These are phyloP conservation scores for Yarrowia phangngaensis DNA, from an alignment of 805 yeast genomes.

Conservation along the genomic window DNA sequence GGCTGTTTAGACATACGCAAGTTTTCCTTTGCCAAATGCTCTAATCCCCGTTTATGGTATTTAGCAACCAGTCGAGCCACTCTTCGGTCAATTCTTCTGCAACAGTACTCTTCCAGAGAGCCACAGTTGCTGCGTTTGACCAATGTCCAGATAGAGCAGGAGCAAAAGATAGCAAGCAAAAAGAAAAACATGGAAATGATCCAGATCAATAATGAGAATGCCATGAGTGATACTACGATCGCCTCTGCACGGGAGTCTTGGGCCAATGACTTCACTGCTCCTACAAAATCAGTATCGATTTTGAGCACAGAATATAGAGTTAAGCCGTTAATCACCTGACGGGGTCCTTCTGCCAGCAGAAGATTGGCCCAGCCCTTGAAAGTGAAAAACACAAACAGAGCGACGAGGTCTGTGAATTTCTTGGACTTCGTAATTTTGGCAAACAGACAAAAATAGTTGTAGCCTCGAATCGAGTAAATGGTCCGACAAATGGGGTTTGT, in stretches of 20 bases:
- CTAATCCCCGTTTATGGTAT: constrained; percentile 39
- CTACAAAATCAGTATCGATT: constrained; percentile 38
- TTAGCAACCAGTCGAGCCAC: constrained; percentile 51
- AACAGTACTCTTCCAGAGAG: constrained; percentile 58
- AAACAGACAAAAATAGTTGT: constrained; percentile 68
- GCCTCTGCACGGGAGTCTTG: constrained; percentile 59
- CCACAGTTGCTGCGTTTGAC: constrained; percentile 42
- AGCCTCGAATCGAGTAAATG: constrained; percentile 54
- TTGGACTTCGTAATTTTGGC: constrained; percentile 63
- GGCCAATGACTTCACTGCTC: constrained; percentile 53
- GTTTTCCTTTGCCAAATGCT: constrained; percentile 34
- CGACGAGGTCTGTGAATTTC: constrained; percentile 59
- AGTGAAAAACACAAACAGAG: constrained; percentile 62
- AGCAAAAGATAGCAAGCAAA: constrained; percentile 50
- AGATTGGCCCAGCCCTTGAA: constrained; percentile 60
- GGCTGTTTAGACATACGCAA: constrained; percentile 33
- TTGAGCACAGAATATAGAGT: constrained; percentile 56
- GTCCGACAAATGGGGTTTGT: constrained; percentile 61
- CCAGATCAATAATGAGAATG: constrained; percentile 72
- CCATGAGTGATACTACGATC: constrained; percentile 69
- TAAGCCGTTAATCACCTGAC: constrained; percentile 78
- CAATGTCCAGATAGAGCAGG: constrained; percentile 51
- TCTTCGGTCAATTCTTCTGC: constrained; percentile 53
- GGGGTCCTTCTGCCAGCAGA: constrained; percentile 75
- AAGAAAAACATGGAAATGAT: constrained; percentile 58